These are phyloP conservation scores for Trichoderma guizhouense DNA, from an alignment of 2,329 filamentous ascomycete species.

Conservation along the genomic window DNA sequence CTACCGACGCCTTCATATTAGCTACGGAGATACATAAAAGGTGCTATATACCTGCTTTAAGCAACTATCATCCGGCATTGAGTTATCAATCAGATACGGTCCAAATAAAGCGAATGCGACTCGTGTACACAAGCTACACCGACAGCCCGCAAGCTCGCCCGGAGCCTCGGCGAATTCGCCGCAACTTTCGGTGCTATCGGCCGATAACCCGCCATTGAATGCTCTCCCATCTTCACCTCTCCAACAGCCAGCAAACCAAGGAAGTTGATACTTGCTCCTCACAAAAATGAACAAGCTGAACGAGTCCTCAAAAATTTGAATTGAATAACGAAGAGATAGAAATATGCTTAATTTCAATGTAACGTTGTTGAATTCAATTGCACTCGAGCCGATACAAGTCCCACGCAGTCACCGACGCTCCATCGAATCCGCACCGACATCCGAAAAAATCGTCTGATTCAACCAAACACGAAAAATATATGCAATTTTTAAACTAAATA, in stretches of 20 bases:
- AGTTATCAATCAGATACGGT: too few species aligned
- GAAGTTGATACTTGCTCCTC: not conserved
- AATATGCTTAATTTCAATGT: not conserved
- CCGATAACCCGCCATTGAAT: not conserved
- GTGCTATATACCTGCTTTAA: not conserved
- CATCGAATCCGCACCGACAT: slow-evolving; percentile 5
- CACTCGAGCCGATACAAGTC: not conserved
- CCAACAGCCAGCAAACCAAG: too few species aligned
- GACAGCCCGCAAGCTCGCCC: not conserved
- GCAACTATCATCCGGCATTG: not conserved
- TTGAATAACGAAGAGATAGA: not conserved
- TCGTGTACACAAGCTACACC: not conserved
- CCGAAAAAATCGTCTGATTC: not conserved
- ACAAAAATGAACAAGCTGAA: not conserved
- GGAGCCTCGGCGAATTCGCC: not conserved
- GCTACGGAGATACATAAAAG: not conserved
- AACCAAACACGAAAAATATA: not conserved
- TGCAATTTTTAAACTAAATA: slow-evolving; percentile 2
- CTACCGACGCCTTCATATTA: not conserved
- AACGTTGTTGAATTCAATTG: not conserved
- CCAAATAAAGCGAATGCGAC: too few species aligned
- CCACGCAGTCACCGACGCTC: not conserved
- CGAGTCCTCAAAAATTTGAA: not conserved
- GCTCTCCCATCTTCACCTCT: not conserved
- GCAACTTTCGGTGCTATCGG: not conserved